Conservation (phyloP, 202 grass and related monocot species). For the Eragrostis tef region DNA sequence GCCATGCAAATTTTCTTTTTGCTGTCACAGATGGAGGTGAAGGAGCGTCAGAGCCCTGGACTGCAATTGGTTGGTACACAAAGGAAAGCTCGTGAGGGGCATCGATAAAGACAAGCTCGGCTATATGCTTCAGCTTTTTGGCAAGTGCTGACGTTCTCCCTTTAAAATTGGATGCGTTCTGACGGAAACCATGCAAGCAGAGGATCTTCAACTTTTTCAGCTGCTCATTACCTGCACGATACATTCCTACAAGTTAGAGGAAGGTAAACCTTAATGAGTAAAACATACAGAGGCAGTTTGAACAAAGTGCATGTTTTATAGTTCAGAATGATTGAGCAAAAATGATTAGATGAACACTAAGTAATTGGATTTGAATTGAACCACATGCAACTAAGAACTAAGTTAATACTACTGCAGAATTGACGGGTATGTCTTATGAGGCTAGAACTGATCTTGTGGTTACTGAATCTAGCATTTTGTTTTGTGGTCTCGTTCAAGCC, state of each 20-base stretch:
- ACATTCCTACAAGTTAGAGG: too few species aligned
- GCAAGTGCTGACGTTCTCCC: constrained; percentile 85
- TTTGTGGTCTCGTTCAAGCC: background rate
- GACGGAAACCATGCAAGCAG: constrained; percentile 93
- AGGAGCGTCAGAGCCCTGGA: constrained; percentile 16
- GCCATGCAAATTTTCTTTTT: constrained; percentile 77
- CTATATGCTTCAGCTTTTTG: constrained; percentile 85
- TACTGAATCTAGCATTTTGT: background rate
- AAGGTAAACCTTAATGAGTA: too few species aligned
- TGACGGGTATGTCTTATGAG: background rate
- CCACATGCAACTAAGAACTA: background rate
- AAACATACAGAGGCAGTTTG: background rate
- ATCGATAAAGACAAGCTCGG: constrained; percentile 76
- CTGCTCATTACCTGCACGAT: constrained; percentile 58
- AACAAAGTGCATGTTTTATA: background rate
- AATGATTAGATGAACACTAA: background rate
- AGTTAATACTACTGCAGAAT: background rate
- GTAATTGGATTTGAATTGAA: background rate
- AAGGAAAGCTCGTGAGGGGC: constrained; percentile 80
- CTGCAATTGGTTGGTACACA: constrained; percentile 59
- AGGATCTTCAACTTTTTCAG: constrained; percentile 73
- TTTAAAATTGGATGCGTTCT: constrained; percentile 85
- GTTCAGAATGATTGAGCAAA: background rate
- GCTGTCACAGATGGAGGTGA: constrained; percentile 39
- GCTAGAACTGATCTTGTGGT: background rate